These are phyloP conservation scores for Rhizomucor pusillus DNA, from an alignment of 371 early-diverging fungal genomes.

Conservation along the genomic window DNA sequence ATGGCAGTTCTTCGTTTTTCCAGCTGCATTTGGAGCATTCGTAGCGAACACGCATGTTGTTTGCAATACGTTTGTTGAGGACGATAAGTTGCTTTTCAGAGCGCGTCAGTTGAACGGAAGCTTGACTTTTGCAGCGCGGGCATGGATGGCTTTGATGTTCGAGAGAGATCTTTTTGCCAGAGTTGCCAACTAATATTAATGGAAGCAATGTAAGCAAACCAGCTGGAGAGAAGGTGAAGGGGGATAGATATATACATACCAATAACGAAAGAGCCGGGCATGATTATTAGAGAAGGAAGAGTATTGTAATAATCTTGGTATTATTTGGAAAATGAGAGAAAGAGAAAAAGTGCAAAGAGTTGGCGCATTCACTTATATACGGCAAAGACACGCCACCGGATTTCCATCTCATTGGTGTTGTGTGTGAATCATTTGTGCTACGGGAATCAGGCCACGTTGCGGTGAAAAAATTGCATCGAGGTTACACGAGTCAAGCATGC, in stretches of 20 bases:
- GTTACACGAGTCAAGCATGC: too few relatives aligned
- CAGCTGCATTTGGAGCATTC: slow-evolving; percentile 44
- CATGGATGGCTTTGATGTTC: slow-evolving; percentile 38
- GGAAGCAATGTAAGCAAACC: neutral
- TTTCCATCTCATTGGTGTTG: too few relatives aligned
- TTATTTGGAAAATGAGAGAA: too few relatives aligned
- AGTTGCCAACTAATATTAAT: slow-evolving; percentile 23
- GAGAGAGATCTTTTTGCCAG: slow-evolving; percentile 36
- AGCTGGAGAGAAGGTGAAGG: too few relatives aligned
- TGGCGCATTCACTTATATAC: too few relatives aligned
- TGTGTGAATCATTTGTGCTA: too few relatives aligned
- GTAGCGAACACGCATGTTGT: slow-evolving; percentile 39
- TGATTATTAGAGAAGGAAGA: slow-evolving; percentile 2
- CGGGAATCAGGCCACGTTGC: too few relatives aligned
- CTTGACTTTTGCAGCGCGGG: slow-evolving; percentile 33
- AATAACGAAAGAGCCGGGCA: slow-evolving; percentile 16
- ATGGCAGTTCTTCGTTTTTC: slow-evolving; percentile 35
- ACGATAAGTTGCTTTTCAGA: slow-evolving; percentile 37
- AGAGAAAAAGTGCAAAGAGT: too few relatives aligned
- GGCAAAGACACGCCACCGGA: too few relatives aligned
- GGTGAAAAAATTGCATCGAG: too few relatives aligned
- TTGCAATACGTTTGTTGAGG: slow-evolving; percentile 35
- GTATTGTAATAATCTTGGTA: neutral
- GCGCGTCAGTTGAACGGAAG: slow-evolving; percentile 39
- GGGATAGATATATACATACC: neutral